A percentile compares a stretch with the other conserved stretches of the same genome.
Conservation (phyloP, 345 rosid genomes). For the Camelina neglecta region DNA sequence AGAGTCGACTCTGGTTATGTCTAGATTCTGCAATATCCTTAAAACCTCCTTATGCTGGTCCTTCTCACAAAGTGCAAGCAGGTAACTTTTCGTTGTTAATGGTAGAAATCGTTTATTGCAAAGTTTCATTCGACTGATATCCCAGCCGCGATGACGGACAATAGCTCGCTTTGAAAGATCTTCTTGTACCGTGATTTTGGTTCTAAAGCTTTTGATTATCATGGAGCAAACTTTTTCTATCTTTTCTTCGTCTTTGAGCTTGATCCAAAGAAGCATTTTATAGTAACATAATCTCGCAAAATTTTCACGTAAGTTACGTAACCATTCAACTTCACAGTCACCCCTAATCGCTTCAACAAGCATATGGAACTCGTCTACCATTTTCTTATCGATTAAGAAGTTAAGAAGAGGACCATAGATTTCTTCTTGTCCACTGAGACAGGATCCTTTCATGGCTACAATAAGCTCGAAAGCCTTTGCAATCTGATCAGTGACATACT, state of each 20-base stretch:
- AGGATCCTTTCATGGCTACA: conserved; percentile 58
- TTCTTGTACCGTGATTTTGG: background rate
- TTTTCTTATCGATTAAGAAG: conserved; percentile 59
- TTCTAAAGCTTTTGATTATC: conserved; percentile 50
- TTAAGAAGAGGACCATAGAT: conserved; percentile 62
- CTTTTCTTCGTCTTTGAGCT: conserved; percentile 50
- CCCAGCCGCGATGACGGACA: too few species aligned
- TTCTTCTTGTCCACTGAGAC: conserved; percentile 46
- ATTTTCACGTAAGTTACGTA: conserved; percentile 37
- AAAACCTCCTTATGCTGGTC: conserved; percentile 52
- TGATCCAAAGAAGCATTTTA: conserved; percentile 67
- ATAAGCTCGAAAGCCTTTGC: conserved; percentile 47
- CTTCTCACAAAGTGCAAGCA: conserved; percentile 62
- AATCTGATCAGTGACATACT: conserved; percentile 48
- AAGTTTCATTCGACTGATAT: too few species aligned
- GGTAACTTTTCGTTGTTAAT: conserved; percentile 41
- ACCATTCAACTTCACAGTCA: conserved; percentile 1
- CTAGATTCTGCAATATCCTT: conserved; percentile 56
- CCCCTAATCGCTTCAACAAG: conserved; percentile 45
- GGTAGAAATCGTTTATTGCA: too few species aligned
- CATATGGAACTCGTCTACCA: conserved; percentile 58
- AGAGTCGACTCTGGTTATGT: conserved; percentile 48
- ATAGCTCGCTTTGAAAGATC: too few species aligned
- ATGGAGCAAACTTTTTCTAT: conserved; percentile 52
- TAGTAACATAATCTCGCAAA: conserved; percentile 56